Conservation (phyloP, 257 asterid species). For the Nicotiana knightiana region DNA sequence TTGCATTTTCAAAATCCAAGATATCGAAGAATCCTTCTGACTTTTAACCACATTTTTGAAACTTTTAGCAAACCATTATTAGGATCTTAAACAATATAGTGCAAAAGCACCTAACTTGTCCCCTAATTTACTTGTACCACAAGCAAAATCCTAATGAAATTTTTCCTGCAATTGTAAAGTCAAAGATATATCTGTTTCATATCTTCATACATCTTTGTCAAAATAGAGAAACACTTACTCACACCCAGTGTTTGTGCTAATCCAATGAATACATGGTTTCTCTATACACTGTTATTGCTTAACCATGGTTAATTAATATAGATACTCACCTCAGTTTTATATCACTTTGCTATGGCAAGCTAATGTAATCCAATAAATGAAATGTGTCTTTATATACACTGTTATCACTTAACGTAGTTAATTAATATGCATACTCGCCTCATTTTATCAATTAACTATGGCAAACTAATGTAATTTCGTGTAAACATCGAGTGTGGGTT, state of each 20-base stretch:
- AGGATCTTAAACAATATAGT: slow-evolving; percentile 6
- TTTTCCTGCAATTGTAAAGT: slow-evolving; percentile 14
- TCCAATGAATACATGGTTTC: not conserved
- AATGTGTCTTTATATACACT: too few relatives aligned
- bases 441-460: not conserved
- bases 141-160: not conserved
- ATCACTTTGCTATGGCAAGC: too few relatives aligned
- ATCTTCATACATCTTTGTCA: not conserved
- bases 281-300: not conserved
- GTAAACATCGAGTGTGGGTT: not conserved
- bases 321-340: too few relatives aligned
- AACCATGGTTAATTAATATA: not conserved
- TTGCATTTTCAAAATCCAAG: not conserved
- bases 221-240: not conserved
- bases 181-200: not conserved
- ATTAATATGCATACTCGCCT: not conserved
- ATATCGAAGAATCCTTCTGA: not conserved
- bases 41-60: not conserved
- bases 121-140: not conserved
- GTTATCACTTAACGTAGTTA: not conserved
- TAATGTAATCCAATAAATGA: too few relatives aligned
- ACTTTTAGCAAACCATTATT: not conserved
- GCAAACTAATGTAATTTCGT: not conserved
- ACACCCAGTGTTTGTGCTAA: not conserved
- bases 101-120: slow-evolving; percentile 33